These are phyloP conservation scores for Aspergillus ochraceus DNA, from an alignment of 2,329 filamentous ascomycete species.

Conservation along the genomic window DNA sequence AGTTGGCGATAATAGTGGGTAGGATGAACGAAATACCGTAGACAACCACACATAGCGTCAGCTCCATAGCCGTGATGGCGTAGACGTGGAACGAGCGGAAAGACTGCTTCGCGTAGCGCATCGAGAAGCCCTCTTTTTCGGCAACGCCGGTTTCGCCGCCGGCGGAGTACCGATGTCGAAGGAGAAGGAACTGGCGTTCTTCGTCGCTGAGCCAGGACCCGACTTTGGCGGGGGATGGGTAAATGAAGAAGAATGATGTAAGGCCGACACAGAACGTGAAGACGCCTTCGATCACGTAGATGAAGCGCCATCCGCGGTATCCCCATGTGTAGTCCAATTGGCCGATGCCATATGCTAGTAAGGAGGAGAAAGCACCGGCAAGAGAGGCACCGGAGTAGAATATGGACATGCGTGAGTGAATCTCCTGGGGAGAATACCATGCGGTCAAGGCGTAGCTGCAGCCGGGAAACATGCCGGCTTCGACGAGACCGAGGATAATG, in stretches of 20 bases:
- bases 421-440: neutral
- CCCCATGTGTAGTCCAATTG: neutral
- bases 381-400: neutral
- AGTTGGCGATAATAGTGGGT: neutral
- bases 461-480: neutral
- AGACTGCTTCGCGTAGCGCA: neutral
- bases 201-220: neutral
- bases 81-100: neutral
- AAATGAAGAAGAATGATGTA: neutral
- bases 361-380: neutral
- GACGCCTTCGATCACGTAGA: neutral
- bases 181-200: slow-evolving; percentile 2
- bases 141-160: slow-evolving; percentile 3
- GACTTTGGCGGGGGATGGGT: neutral
- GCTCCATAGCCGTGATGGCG: neutral
- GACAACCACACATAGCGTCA: neutral
- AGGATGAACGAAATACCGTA: neutral
- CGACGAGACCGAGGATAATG: neutral
- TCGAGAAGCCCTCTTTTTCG: slow-evolving; percentile 3
- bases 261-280: neutral
- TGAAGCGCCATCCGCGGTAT: neutral
- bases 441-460: neutral
- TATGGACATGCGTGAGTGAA: neutral
- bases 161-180: slow-evolving; percentile 3
- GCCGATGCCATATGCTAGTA: neutral